These are phyloP conservation scores for Cinnamomum micranthum DNA, from an alignment of 164 flowering plant genomes.

Conservation along the genomic window DNA sequence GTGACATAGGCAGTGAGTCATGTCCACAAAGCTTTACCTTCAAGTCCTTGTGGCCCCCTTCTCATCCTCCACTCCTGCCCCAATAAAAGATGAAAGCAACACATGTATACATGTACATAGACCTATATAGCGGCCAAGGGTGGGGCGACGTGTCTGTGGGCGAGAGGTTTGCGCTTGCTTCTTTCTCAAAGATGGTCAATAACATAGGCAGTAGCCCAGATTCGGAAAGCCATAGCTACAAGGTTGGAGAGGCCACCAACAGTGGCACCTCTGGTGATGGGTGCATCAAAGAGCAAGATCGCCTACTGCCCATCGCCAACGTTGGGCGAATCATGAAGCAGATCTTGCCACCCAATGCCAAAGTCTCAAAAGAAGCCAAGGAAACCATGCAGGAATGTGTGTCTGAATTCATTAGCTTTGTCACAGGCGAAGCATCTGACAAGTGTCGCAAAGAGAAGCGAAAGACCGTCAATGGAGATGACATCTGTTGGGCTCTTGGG, in stretches of 20 bases:
- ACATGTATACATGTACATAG: not conserved
- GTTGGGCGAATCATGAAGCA: slow-evolving; percentile 80
- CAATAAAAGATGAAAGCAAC: not conserved
- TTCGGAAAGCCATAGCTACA: slow-evolving; percentile 17
- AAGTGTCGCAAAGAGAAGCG: slow-evolving; percentile 69
- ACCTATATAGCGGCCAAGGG: not conserved
- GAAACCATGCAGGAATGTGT: slow-evolving; percentile 83
- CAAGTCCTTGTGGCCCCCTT: not conserved
- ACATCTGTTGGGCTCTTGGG: slow-evolving; percentile 57
- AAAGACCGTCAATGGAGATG: slow-evolving; percentile 76
- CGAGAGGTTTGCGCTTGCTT: not conserved
- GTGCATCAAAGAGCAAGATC: slow-evolving; percentile 53
- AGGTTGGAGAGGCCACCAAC: slow-evolving; percentile 7
- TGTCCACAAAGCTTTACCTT: not conserved
- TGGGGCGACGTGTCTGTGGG: slow-evolving; percentile 1
- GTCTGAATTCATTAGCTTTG: slow-evolving; percentile 80
- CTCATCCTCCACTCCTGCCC: not conserved
- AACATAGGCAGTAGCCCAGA: slow-evolving; percentile 20
- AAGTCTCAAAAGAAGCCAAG: slow-evolving; percentile 74
- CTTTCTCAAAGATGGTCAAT: slow-evolving; percentile 27
- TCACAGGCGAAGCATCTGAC: slow-evolving; percentile 72
- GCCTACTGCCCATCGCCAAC: slow-evolving; percentile 67
- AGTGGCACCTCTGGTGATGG: slow-evolving; percentile 22
- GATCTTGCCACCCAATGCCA: slow-evolving; percentile 57
- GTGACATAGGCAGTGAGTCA: slow-evolving; percentile 2